Conservation (phyloP, 768 basidiomycete genomes). For the Nevesoporus exiguus region DNA sequence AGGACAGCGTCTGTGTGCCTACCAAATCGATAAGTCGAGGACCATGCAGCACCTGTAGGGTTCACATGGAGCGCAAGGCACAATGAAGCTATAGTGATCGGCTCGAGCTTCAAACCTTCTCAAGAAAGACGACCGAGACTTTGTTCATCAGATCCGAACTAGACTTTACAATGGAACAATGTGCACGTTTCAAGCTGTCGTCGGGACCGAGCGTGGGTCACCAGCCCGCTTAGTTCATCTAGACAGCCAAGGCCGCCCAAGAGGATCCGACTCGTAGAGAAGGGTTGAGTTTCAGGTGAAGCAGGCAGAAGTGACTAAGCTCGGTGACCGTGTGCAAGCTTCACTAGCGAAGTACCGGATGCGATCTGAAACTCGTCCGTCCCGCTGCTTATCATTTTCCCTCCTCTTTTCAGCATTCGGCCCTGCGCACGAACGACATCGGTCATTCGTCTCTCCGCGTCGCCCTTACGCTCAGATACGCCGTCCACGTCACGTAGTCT, state of each 20-base stretch:
- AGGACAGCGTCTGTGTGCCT: background rate
- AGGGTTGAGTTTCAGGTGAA: background rate
- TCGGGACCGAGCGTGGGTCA: background rate
- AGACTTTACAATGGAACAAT: background rate
- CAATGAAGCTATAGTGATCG: background rate
- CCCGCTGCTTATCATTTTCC: slow-evolving; percentile 65
- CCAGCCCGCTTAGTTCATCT: background rate
- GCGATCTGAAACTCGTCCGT: slow-evolving; percentile 78
- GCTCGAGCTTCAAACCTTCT: background rate
- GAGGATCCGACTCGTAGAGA: background rate
- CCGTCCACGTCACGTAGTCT: slow-evolving; percentile 39
- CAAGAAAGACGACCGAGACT: background rate
- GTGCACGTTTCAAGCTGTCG: background rate
- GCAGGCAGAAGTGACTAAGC: slow-evolving; percentile 2
- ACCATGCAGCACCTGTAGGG: background rate
- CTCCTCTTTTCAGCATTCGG: slow-evolving; percentile 73
- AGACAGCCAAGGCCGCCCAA: background rate
- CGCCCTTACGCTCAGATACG: slow-evolving; percentile 35
- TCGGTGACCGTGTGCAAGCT: slow-evolving; percentile 39
- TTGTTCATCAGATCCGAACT: background rate
- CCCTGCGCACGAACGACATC: slow-evolving; percentile 82
- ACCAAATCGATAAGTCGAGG: background rate
- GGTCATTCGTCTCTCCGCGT: slow-evolving; percentile 82
- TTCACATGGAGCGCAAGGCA: background rate
- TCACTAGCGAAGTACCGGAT: slow-evolving; percentile 58